Evolutionary conservation across 2,329 filamentous ascomycete genomes (phyloP).

Genomic region (Sporothrix mexicana): DNA sequence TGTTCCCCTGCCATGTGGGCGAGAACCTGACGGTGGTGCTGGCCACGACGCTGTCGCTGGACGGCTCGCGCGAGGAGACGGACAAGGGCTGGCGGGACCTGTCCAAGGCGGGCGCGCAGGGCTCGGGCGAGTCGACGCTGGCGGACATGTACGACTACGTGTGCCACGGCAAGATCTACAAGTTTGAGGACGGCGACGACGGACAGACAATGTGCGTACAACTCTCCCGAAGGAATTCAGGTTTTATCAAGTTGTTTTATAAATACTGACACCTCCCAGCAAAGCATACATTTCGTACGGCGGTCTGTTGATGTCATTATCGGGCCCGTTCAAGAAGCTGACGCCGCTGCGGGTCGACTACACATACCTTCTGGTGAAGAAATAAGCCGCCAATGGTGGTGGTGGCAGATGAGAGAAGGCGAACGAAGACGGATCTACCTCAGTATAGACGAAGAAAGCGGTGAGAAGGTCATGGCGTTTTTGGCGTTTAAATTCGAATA

Average conservation of each 20-base stretch:
- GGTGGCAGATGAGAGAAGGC: not conserved
- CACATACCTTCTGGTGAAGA: slow-evolving; percentile 92
- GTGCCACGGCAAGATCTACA: slow-evolving; percentile 86
- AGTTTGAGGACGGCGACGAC: slow-evolving; percentile 79
- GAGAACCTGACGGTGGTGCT: slow-evolving; percentile 82
- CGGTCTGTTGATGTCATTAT: slow-evolving; percentile 84
- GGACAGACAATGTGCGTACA: slow-evolving; percentile 76
- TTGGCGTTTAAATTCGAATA: slow-evolving; percentile 24
- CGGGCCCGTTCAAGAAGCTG: slow-evolving; percentile 95
- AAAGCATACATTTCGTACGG: slow-evolving; percentile 96
- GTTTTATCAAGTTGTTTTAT: too few species aligned
- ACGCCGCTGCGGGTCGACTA: slow-evolving; percentile 90
- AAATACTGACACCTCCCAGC: slow-evolving; percentile 56
- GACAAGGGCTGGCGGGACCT: slow-evolving; percentile 85
- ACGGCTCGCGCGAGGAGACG: slow-evolving; percentile 76
- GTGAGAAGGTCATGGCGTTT: slow-evolving; percentile 21
- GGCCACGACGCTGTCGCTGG: slow-evolving; percentile 82
- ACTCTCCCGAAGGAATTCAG: too few species aligned
- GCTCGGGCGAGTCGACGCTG: slow-evolving; percentile 59
- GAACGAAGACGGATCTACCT: not conserved
- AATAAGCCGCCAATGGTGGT: slow-evolving; percentile 55
- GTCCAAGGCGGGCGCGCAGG: slow-evolving; percentile 52
- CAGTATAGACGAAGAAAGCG: not conserved
- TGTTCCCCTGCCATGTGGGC: slow-evolving; percentile 77
- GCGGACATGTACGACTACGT: slow-evolving; percentile 89